Base-by-base conservation (phyloP, 192 early-diverging fungal species). In the Gaertneriomyces sp. region DNA sequence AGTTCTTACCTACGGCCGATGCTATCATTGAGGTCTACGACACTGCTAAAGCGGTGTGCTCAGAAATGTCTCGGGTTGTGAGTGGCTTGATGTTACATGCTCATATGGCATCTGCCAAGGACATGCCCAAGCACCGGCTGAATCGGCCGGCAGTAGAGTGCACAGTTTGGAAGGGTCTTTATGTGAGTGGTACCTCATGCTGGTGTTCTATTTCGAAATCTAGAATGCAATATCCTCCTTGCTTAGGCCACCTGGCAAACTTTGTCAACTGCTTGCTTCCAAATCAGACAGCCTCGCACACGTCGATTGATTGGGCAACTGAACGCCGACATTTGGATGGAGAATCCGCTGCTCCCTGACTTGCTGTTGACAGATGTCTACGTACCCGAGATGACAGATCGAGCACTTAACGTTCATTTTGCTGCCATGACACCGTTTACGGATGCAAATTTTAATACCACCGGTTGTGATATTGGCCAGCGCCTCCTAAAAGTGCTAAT, bases 331-430 rank as follows among this genome's bases (percentile, higher is more conserved):
- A 55, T 70, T 9, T 74, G 75, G 70, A 47, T 80, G 49, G 71
- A 76, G 17, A 84, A 84, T 69, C 79, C 80, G 6, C 64, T 75
- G 42, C 45, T 84, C 9, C 79, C 80, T 17, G 82, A 81, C 55
- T 44, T 76, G 33, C 42, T 82, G 7, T 70, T 81, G 46, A 47
- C 38, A n/a, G 77, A 81, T 42, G 63, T 73, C 20, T 83, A 83
- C 59, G 81, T 68, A 40, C 53, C 71, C 33, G 42, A 49, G 19
- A 54, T 63, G n/a, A 51, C 49, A 39, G 71, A 64, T 6, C 53
- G 42, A 42, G 71, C 42, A 14, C 61, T 62, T 41, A 69, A 47
- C 17, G 54, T 79, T 7, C 64, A 66, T 39, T 69, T 77, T n/a
- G 54, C 66, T 42, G 45, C 78, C 20, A 58, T 68, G 45, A 77